Evolutionary conservation across 2,329 filamentous ascomycete species (phyloP).

Genomic region (Chalaropsis ovoidea): DNA sequence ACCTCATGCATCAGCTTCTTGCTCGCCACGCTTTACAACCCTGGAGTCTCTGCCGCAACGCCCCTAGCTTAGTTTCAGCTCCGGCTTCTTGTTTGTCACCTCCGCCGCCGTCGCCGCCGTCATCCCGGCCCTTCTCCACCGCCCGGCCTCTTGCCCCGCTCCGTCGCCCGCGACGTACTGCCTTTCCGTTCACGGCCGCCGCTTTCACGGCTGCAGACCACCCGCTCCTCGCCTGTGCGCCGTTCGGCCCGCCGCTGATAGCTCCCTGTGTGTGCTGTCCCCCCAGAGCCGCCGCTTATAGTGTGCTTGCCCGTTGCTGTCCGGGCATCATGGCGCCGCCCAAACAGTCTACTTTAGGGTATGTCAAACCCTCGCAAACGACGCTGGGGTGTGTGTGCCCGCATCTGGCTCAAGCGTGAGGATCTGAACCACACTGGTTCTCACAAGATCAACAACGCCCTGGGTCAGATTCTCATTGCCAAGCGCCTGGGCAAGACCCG

Average conservation of each 20-base stretch:
- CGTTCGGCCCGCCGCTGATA: background rate
- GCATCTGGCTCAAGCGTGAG: conserved; percentile 93
- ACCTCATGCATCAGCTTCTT: conserved; percentile 11
- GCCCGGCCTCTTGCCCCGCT: background rate
- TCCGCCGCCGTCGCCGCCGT: background rate
- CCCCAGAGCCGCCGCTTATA: background rate
- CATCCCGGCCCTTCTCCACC: background rate
- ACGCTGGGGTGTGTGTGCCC: conserved; percentile 56
- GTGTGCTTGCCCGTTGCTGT: conserved; percentile 24
- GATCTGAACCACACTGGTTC: conserved; percentile 96
- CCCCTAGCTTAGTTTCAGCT: background rate
- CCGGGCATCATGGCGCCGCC: conserved; percentile 37
- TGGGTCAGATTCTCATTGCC: conserved; percentile 85
- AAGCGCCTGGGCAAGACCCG: conserved; percentile 81
- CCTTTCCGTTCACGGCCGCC: background rate
- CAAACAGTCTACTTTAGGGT: conserved; percentile 81
- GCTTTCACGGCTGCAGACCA: no score
- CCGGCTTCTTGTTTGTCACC: background rate
- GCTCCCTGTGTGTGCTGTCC: background rate
- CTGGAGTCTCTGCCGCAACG: background rate
- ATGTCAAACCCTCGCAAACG: conserved; percentile 64
- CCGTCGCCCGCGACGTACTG: background rate
- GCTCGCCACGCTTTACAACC: background rate
- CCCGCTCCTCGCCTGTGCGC: background rate
- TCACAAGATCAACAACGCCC: conserved; percentile 98